Base-by-base conservation (phyloP, 106 monocot genomes). In the Acanthochlamys bracteata region DNA sequence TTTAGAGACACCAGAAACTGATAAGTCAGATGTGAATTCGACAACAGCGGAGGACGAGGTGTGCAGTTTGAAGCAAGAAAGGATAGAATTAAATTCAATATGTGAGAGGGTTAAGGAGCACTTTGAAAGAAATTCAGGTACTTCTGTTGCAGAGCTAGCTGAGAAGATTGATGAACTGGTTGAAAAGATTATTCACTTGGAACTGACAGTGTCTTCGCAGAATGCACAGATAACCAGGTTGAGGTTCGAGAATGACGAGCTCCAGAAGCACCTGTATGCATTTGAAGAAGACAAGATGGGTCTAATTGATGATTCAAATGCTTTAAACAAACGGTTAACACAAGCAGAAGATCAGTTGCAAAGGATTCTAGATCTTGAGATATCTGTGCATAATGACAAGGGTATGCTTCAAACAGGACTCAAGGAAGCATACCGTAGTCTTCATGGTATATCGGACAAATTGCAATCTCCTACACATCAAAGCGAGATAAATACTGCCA, bases 101-200 rank as follows among this genome's bases (percentile, higher is more conserved):
- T 78, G 53, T 58, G 73, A 69, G 56, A 73, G 72, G 49, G 64
- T 73, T 4, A 68, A 73, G 61, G 25, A 69, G 64, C 67, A 64
- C 15, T 64, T 73, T 45, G 25, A 78, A 57, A 68, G 19, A 46
- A 63, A 41, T 58, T 65, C 69, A 8, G 64, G 52, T 17, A 47
- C 65, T 19, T 64, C 55, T 14, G 64, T 69, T 13, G 63, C 64
- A 68, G 73, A 73, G 11, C 63, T 78, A 17, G 78, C 73, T 0
- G 73, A 73, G 52, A 73, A 73, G 40, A 78, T 78, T 20, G 69
- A 78, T 41, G 73, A 78, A 51, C 73, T 78, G 46, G 78, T 72
- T 11, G 56, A 56, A 14, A 68, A 73, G 41, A 68, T 78, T 20
- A 43, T 73, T 16, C 8, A 15, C 13, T 59, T 78, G 69, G 78